Conservation (phyloP, 148 eudicot species). For the Talinum fruticosum region DNA sequence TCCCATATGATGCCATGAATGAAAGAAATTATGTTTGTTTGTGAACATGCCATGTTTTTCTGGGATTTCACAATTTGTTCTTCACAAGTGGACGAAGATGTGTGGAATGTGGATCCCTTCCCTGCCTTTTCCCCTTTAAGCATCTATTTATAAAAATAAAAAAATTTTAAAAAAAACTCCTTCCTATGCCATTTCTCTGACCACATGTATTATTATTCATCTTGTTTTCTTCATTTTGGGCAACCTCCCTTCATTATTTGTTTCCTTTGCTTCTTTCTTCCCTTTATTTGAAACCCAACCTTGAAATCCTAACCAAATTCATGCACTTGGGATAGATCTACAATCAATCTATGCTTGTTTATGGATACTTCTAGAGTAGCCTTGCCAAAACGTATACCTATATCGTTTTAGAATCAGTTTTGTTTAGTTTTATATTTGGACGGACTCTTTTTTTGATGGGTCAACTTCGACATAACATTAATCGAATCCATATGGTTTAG, state of each 20-base stretch:
- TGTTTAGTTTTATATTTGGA: too few relatives aligned
- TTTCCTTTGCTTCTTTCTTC: not conserved
- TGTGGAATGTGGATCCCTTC: not conserved
- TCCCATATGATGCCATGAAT: not conserved
- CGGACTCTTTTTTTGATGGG: too few relatives aligned
- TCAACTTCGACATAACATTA: too few relatives aligned
- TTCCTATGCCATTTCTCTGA: not conserved
- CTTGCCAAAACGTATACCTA: not conserved
- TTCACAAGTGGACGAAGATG: not conserved
- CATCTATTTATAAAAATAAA: too few relatives aligned
- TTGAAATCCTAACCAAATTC: not conserved
- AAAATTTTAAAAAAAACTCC: too few relatives aligned
- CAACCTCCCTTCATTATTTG: not conserved
- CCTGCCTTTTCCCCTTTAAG: not conserved
- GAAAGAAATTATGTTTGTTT: not conserved
- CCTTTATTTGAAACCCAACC: not conserved
- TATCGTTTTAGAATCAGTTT: not conserved
- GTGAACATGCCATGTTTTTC: constrained; percentile 5
- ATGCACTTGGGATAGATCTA: not conserved
- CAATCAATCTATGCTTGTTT: not conserved
- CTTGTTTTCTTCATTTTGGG: not conserved
- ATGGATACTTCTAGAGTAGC: not conserved
- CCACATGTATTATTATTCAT: not conserved
- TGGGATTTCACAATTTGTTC: not conserved
- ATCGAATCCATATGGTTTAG: too few relatives aligned